These are phyloP conservation scores for Bromus sterilis DNA, from an alignment of 176 grass and related monocot species.

Conservation along the genomic window DNA sequence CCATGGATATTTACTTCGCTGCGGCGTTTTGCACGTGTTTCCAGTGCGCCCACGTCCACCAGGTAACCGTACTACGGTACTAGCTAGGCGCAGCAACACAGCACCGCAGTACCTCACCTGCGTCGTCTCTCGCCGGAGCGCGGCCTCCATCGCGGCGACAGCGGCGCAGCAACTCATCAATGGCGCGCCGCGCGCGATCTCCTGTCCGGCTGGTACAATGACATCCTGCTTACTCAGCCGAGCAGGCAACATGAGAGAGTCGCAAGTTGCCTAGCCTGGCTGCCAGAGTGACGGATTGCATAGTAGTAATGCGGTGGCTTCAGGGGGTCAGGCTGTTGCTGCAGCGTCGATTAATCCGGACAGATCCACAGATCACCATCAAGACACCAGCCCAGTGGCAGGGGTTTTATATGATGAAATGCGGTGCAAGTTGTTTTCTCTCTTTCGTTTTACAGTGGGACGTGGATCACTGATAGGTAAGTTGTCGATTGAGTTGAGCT, in stretches of 20 bases:
- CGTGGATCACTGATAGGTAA: background rate
- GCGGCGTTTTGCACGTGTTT: constrained; percentile 2
- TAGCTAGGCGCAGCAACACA: background rate
- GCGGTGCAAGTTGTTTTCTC: background rate
- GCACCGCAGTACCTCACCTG: too few species aligned
- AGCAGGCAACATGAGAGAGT: background rate
- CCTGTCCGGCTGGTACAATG: background rate
- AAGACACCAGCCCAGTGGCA: background rate
- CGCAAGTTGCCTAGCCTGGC: background rate
- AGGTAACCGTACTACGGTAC: too few species aligned
- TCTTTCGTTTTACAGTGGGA: background rate
- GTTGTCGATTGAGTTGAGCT: background rate
- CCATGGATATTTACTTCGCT: background rate
- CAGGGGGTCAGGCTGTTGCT: background rate
- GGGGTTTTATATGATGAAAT: too few species aligned
- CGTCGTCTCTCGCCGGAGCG: too few species aligned
- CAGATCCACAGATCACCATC: background rate
- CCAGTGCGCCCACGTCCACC: too few species aligned
- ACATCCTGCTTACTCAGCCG: too few species aligned
- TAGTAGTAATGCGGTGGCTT: background rate
- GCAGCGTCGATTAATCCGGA: background rate
- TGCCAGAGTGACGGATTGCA: background rate
- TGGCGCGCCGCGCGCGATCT: background rate
- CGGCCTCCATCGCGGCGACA: background rate
- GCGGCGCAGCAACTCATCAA: background rate